Base-by-base conservation (phyloP, 768 basidiomycete species). In the Floccularia luteovirens region DNA sequence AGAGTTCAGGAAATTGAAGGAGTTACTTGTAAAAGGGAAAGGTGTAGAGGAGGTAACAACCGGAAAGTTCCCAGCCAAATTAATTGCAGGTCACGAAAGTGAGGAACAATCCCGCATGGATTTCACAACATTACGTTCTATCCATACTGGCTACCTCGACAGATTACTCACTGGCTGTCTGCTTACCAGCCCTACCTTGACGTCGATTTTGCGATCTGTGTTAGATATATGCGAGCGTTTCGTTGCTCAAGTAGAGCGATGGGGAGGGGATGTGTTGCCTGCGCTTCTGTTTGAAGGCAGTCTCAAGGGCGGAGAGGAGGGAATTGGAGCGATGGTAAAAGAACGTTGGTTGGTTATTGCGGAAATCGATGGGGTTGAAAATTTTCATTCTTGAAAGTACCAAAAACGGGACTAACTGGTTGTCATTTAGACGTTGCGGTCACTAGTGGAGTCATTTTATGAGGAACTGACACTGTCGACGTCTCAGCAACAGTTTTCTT, bases 231-330 rank as follows among this genome's bases (percentile, higher is more conserved):
- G 90, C 55, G 90, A 89, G 53, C 72, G 79, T 6, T 89, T 94
- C 53, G 83, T 82, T n/a, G 89, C 78, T 5, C 79, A 90, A 46
- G 76, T 93, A 0, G 91, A 93, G 58, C 66, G 90, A 38, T 96
- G 91, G 91, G 90, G 89, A 10, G 90, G 90, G 0, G 89, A 93
- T 53, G 77, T 93, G 6, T 63, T 93, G 2, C 91, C 91, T 10
- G 87, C 82, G 0, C 65, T 93, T 33, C 58, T 93, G 28, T 82
- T 79, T 46, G 90, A 91, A 54, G 88, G 87, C 11, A 88, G 83
- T 53, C 51, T 90, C 36, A 68, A 67, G 21, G 70, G 74, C 4
- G 74, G 64, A 4, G 67, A 67, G 16, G 75, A 75, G 39, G 68
- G 70, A 48, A 77, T 88, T 4, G 90, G 90, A 11, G 66, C 66